These are phyloP conservation scores for Talaromyces trachyspermus DNA, from an alignment of 495 filamentous ascomycete species.

Conservation along the genomic window DNA sequence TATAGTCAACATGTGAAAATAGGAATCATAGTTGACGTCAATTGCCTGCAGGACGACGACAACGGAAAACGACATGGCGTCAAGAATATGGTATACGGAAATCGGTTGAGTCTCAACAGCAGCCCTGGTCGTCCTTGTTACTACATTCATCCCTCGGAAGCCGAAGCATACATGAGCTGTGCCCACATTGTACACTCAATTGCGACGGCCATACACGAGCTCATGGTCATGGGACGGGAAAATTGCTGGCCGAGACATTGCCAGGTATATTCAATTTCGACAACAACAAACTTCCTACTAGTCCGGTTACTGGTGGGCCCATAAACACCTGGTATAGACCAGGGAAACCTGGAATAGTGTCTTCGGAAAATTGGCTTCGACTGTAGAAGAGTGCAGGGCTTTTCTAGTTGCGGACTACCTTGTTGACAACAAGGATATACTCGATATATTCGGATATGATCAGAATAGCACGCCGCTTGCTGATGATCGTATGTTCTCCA, in stretches of 20 bases:
- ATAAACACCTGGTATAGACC: slow-evolving; percentile 35
- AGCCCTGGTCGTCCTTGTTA: too few species aligned
- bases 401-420: slow-evolving; percentile 30
- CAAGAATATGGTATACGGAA: too few species aligned
- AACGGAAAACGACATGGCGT: too few species aligned
- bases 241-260: slow-evolving; percentile 14
- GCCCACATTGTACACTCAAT: too few species aligned
- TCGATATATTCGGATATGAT: slow-evolving; percentile 28
- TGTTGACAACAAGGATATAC: slow-evolving; percentile 27
- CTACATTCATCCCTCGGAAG: slow-evolving; percentile 16
- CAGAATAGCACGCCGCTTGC: slow-evolving; percentile 26
- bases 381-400: slow-evolving; percentile 39
- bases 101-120: too few species aligned
- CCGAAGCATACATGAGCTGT: too few species aligned
- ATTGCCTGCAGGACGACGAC: too few species aligned
- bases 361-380: slow-evolving; percentile 33
- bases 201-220: slow-evolving; percentile 32
- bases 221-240: slow-evolving; percentile 37
- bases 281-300: slow-evolving; percentile 26
- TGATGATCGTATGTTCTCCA: slow-evolving; percentile 12
- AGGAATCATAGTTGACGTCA: too few species aligned
- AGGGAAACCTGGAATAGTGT: slow-evolving; percentile 35
- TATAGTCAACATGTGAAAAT: too few species aligned
- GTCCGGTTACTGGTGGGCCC: slow-evolving; percentile 27
- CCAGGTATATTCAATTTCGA: slow-evolving; percentile 44